Evolutionary conservation across 139 green algal species (phyloP).

Genomic region (Chlamydomonas sp.): DNA sequence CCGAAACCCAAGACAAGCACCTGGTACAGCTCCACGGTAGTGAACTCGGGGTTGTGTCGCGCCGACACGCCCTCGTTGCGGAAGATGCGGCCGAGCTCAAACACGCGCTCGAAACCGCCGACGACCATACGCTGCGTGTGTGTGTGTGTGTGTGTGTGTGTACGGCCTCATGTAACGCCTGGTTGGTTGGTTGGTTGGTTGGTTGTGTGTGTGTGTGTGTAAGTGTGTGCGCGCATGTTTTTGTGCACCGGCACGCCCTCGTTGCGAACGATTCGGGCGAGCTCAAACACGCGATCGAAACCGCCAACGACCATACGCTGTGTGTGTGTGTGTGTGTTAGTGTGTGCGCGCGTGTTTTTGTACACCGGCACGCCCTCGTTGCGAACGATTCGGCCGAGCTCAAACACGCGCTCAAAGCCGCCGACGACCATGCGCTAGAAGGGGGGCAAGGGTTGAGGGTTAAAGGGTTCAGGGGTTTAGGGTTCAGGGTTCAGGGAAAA

Average conservation of each 20-base stretch:
- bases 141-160: no score
- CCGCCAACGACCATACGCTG: constrained; percentile 58
- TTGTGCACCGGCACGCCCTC: background rate
- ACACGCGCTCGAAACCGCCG: constrained; percentile 93
- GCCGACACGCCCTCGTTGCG: constrained; percentile 92
- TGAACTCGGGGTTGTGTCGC: constrained; percentile 99
- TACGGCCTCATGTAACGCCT: no score
- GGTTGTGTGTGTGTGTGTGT: no score
- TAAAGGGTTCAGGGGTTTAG: no score
- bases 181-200: no score
- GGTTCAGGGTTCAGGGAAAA: no score
- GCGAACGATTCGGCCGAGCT: constrained; percentile 91
- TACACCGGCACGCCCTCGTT: constrained; percentile 98
- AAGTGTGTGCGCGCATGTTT: background rate
- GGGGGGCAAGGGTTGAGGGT: no score
- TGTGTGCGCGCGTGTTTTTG: no score
- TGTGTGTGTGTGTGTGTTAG: no score
- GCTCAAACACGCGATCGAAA: constrained; percentile 96
- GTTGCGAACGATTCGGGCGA: constrained; percentile 62
- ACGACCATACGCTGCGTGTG: constrained; percentile 57
- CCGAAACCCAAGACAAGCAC: constrained; percentile 28
- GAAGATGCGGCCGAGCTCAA: constrained; percentile 93
- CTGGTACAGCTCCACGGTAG: constrained; percentile 90
- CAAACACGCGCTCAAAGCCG: constrained; percentile 95
- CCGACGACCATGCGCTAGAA: constrained; percentile 75